phyloP scores from a whole-genome alignment of 2,329 filamentous ascomycete genomes.

The Lachnellula cervina region DNA sequence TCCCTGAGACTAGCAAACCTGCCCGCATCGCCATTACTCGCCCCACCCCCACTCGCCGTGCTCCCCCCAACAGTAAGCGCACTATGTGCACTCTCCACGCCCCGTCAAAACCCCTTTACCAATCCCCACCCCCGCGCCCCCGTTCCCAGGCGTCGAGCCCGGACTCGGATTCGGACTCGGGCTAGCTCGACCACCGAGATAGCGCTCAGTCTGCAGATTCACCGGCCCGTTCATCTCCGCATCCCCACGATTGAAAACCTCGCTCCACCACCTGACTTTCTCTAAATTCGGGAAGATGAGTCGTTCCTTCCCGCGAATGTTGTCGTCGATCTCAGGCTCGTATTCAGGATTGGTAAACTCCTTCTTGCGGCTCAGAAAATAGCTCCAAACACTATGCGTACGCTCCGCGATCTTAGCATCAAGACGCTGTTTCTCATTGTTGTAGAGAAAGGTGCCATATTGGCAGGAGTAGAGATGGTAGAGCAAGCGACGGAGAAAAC shows the following conservation, averaged over 20 bases:
- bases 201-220: slow-evolving; percentile 41
- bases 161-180: slow-evolving; percentile 1
- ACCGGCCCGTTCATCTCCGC: slow-evolving; percentile 83
- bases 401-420: slow-evolving; percentile 64
- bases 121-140: slow-evolving; percentile 1
- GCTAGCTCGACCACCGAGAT: slow-evolving; percentile 13
- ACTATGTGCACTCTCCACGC: slow-evolving; percentile 25
- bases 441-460: slow-evolving; percentile 94
- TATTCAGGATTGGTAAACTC: slow-evolving; percentile 84
- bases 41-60: neutral
- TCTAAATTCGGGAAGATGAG: slow-evolving; percentile 74
- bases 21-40: slow-evolving; percentile 27
- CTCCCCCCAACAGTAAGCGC: slow-evolving; percentile 9
- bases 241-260: slow-evolving; percentile 79
- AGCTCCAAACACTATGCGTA: slow-evolving; percentile 90
- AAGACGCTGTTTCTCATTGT: slow-evolving; percentile 82
- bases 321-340: slow-evolving; percentile 68
- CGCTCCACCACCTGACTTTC: slow-evolving; percentile 91
- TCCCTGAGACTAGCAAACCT: slow-evolving; percentile 40
- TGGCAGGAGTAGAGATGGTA: slow-evolving; percentile 96
- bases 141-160: neutral
- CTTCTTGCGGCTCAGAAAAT: slow-evolving; percentile 74
- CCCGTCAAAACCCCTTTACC: slow-evolving; percentile 22
- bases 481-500: slow-evolving; percentile 80
- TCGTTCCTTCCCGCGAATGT: slow-evolving; percentile 71